Evolutionary conservation across 1,284 basidiomycete species (phyloP), one percentile per base, ranked within the genome.

Genomic region (Malassezia restricta): DNA sequence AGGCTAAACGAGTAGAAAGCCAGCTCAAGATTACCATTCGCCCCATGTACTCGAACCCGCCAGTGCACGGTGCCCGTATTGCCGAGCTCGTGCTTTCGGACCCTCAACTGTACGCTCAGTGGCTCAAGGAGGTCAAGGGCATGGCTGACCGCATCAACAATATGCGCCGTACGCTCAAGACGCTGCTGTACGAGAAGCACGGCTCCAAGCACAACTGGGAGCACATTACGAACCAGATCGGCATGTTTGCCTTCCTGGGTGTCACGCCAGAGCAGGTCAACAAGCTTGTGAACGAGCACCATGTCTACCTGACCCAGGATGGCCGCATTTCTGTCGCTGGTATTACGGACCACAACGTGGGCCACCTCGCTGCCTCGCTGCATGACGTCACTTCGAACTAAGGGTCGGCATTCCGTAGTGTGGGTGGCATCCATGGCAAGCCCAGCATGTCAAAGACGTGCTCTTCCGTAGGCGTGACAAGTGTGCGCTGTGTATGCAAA

Each of bases 31-130:
- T 96, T 66, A 78, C 95, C 64, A 85, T 99, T 62, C 86, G 94
- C 31, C 94, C 92, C 37, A 83, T 96, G 81, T 98, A 98, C 80
- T 98, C 92, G 54, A 96, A 95, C 80, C 94, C 92, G 49, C 92
- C 94, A 15, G 76, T 91, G 42, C 89, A 98, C 64, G 76, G 76
- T 31, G 76, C 76, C 20, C 68, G 76, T 52, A 76, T 76, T 49
- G 76, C 75, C 9, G 71, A 74, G 30, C 69, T 70, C 20, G 76
- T 77, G 58, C 63, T 77, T 9, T 68, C 65, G 41, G 74, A 76
- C 64, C 54, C 62, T 11, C 52, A 62, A 49, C 73, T 77, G 15
- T 74, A 76, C 66, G 56, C 63, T 41, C 75, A 77, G 62, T 77
- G 76, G 75, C 68, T 74, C 28, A 61, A 49, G 14, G 73, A 74